These are phyloP conservation scores for Lolium multiflorum DNA, from an alignment of 176 grass and related monocot genomes.

Conservation along the genomic window DNA sequence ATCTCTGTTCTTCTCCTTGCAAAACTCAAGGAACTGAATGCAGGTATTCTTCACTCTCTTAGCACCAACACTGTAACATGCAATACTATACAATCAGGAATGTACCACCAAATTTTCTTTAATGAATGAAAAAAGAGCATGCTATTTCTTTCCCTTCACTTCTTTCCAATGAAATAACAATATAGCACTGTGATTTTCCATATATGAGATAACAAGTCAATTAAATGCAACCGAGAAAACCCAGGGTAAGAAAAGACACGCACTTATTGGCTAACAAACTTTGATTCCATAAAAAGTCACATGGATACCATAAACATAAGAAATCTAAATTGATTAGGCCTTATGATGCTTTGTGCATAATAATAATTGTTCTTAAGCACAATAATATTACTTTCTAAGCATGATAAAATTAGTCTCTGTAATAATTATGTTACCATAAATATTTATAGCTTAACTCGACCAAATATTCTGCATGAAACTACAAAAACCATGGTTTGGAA, in stretches of 20 bases:
- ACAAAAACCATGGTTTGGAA: too few relatives aligned
- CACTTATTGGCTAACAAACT: background rate
- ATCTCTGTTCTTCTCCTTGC: conserved; percentile 52
- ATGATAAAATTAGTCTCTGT: too few relatives aligned
- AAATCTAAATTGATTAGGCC: conserved; percentile 5
- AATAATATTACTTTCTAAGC: background rate
- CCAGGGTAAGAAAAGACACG: background rate
- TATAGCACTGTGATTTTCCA: background rate
- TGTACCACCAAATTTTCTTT: background rate
- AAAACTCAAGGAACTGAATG: conserved; percentile 48
- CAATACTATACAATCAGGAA: conserved; percentile 32
- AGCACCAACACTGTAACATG: conserved; percentile 63
- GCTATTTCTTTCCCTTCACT: background rate
- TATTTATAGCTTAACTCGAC: too few relatives aligned
- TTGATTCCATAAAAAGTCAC: background rate
- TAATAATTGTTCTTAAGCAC: background rate
- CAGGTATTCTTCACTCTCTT: conserved; percentile 52
- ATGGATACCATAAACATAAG: background rate
- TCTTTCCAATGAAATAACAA: background rate
- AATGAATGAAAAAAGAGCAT: background rate
- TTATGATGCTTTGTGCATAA: background rate
- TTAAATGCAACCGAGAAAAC: background rate
- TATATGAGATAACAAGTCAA: background rate
- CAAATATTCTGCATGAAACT: too few relatives aligned
- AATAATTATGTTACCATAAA: too few relatives aligned